Evolutionary conservation across 1,139 yeast species (phyloP), one percentile per base, ranked within the genome.

Genomic region (Saccharomyces hybrid): DNA sequence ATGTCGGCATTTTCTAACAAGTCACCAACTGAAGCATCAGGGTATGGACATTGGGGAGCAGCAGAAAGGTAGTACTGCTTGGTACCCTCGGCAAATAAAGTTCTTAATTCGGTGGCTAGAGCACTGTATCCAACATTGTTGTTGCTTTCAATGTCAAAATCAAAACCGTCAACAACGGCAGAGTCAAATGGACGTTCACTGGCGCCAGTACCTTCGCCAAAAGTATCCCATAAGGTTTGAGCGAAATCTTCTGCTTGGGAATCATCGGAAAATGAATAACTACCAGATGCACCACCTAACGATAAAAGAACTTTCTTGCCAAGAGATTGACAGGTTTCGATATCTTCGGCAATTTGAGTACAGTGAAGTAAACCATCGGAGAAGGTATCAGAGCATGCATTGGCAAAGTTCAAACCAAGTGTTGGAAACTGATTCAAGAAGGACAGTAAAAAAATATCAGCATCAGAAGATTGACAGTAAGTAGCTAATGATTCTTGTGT

Each of bases 41-140:
- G 98, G 68, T 84, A 88, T 20, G 85, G 87, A 74, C 98, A 91
- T 75, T 91, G 98, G 27, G 98, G 98, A 60, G 98, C 96, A 58
- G 96, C 96, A 53, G 96, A 82, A 51, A 91, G 74, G 70, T 87
- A 90, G 73, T 87, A 91, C 14, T 71, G 65, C 69, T 81, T 84
- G 23, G 86, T 76, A 63, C 83, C 84, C 23, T 73, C 68, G 20
- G 73, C 73, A 64, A 80, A 88, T 57, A 80, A 74, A 13, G 67
- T 62, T 74, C 93, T 83, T 64, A 91, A 76, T 56, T 77, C 77
- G 9, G 69, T 76, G 26, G 82, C 88, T 57, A 85, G 72, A 34
- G 88, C 85, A 52, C 79, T 79, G 59, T 81, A 81, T 27, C 91
- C 91, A 3, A 73, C 71, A 53, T 73, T 73, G 48, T 71, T 65